These are phyloP conservation scores for Ochetophila trinervis DNA, from an alignment of 306 rosid genomes.

Conservation along the genomic window DNA sequence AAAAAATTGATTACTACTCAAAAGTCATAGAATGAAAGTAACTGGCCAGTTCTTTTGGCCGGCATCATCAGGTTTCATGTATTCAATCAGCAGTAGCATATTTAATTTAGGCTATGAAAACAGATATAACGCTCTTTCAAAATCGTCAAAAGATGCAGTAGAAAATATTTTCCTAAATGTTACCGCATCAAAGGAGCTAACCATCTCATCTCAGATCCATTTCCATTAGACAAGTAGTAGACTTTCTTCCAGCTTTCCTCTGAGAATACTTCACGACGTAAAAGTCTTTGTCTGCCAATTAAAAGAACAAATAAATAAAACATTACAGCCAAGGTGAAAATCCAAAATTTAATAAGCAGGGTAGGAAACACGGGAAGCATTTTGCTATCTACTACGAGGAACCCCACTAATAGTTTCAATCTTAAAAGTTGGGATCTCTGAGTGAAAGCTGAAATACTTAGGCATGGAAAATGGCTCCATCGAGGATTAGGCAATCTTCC, in stretches of 20 bases:
- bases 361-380: conserved; percentile 1
- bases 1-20: too few relatives aligned
- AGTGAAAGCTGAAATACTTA: too few relatives aligned
- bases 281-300: conserved; percentile 81
- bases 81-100: too few relatives aligned
- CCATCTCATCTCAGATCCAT: conserved; percentile 88
- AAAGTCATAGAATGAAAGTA: too few relatives aligned
- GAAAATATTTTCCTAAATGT: conserved; percentile 19
- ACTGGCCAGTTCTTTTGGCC: too few relatives aligned
- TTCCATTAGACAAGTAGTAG: conserved; percentile 78
- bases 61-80: too few relatives aligned
- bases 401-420: too few relatives aligned
- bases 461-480: too few relatives aligned
- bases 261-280: conserved; percentile 67
- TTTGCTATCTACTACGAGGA: neutral
- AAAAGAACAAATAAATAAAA: neutral
- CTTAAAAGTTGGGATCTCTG: too few relatives aligned
- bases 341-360: conserved; percentile 18
- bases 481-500: too few relatives aligned
- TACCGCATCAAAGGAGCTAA: conserved; percentile 72
- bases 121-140: neutral
- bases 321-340: conserved; percentile 14
- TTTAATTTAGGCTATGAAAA: neutral
- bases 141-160: neutral
- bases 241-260: conserved; percentile 88